Base-by-base conservation (phyloP, 352 stramenopile species). In the Globisporangium cylindrosporum region DNA sequence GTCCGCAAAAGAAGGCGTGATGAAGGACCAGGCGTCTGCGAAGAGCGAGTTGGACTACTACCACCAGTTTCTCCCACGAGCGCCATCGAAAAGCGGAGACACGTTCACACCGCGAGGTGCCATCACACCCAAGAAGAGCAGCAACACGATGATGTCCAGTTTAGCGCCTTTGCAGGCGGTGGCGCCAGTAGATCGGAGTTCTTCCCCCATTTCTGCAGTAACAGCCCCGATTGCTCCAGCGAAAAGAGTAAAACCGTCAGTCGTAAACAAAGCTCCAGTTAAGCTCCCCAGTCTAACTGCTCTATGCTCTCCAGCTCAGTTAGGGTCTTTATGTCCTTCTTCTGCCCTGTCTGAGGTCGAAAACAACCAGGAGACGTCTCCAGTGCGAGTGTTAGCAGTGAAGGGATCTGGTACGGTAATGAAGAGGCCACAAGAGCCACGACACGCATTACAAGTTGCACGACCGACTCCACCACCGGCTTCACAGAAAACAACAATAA, bases 41-140 rank as follows among this genome's bases (percentile, higher is more conserved):
- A 89, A 87, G 66, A 75, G 71, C 43, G 81, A 89, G 29, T 46
- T 92, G 12, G 68, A 77, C 38, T 92, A 76, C 58, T 92, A 89
- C 53, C 79, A 81, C 49, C 76, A 85, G 46, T 55, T 88, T 1
- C 59, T 89, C 15, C 82, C 76, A 9, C 72, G 68, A n/a, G 64
- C 72, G 22, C 41, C 51, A 20, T 32, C 56, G 3, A 20, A 22
- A 25, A 49, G 41, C 38, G 22, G 22, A n/a, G 4, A 56, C n/a
- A 24, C 18, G 8, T 8, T 41, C 9, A 61, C 29, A 12, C 29
- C 55, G 15, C n/a, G 55, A 46, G 29, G 32, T 9, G 25, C 4
- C 48, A 8, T 46, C 29, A 61, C 29, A 4, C 29, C 55, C 1
- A 24, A 29, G 29, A 18, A 61, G 29, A 0, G 29, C 29, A 20